Conservation (phyloP, 2,329 filamentous ascomycete genomes). For the Colletotrichum paranaense region DNA sequence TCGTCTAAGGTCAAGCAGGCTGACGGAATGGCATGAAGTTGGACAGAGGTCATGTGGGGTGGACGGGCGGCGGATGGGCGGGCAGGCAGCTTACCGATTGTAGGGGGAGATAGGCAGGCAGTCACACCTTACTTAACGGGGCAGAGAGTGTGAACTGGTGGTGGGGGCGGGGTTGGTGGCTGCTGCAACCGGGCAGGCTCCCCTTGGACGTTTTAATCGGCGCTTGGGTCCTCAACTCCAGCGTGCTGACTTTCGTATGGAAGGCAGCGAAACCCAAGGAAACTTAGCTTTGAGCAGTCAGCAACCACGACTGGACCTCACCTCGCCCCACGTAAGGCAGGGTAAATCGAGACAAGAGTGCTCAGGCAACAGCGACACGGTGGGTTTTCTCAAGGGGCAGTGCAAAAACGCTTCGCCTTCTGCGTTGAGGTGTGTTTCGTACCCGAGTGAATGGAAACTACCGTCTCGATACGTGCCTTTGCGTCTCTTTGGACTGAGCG, state of each 20-base stretch:
- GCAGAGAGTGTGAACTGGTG: neutral
- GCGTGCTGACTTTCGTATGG: neutral
- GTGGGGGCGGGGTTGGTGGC: neutral
- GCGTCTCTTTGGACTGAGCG: neutral
- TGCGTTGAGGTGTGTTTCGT: neutral
- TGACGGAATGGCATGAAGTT: constrained; percentile 1
- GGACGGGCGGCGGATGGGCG: neutral
- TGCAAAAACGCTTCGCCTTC: neutral
- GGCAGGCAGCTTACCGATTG: neutral
- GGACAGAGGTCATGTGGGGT: constrained; percentile 5
- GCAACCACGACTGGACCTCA: neutral
- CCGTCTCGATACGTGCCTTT: neutral
- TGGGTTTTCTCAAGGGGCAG: neutral
- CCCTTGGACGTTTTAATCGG: constrained; percentile 1
- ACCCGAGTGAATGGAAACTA: neutral
- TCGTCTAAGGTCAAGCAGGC: neutral
- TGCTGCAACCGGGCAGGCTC: neutral
- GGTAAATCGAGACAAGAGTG: constrained; percentile 1
- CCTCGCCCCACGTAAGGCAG: neutral
- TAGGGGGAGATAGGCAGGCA: neutral
- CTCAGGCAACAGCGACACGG: neutral
- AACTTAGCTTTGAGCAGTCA: neutral
- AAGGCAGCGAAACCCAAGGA: neutral
- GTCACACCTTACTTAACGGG: neutral
- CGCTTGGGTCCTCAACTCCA: neutral